Evolutionary conservation across 139 green algal genomes (phyloP).

Genomic region (Zygnema cylindricum): DNA sequence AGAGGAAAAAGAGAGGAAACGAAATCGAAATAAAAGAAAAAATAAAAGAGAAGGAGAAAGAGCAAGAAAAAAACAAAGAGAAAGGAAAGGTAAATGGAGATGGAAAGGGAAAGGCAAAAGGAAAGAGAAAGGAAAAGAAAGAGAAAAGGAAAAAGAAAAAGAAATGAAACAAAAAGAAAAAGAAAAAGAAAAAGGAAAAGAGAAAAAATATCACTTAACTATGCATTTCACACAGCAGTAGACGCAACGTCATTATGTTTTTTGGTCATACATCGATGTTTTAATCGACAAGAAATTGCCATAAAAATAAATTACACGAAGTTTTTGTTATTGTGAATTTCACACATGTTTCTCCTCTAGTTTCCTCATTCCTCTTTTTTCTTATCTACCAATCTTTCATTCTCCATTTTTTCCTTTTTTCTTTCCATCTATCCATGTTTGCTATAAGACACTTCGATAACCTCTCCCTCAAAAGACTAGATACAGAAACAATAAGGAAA

Average conservation of each 20-base stretch:
- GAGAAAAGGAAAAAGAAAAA: neutral
- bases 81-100: neutral
- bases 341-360: no score
- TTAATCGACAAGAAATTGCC: no score
- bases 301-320: neutral
- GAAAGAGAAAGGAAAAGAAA: neutral
- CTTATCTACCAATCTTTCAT: no score
- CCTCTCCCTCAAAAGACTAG: neutral
- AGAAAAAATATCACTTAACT: neutral
- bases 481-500: neutral
- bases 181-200: neutral
- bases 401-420: no score
- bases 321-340: neutral
- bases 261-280: neutral
- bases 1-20: no score
- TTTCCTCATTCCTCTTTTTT: no score
- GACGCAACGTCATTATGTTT: neutral
- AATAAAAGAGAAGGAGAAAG: neutral
- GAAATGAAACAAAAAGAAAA: neutral
- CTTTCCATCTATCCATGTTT: no score
- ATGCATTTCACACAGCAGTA: neutral
- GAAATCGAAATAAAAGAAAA: no score
- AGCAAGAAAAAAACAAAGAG: neutral
- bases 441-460: neutral
- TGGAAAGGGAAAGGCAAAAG: constrained; percentile 1